Base-by-base conservation (phyloP, 1,139 yeast genomes). In the Scheffersomyces illinoinensis region DNA sequence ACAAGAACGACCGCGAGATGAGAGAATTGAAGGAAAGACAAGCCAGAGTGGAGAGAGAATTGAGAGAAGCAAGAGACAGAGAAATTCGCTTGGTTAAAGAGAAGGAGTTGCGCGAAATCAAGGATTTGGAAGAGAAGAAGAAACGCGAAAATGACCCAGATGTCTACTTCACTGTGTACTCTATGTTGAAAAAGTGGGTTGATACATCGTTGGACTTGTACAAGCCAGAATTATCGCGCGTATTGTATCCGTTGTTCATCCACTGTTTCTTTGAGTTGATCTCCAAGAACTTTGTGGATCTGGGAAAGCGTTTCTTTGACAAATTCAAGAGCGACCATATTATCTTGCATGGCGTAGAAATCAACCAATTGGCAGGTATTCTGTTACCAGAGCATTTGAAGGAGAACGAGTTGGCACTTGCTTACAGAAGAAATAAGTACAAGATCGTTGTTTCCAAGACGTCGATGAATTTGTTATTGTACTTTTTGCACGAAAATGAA, bases 131-230 rank as follows among this genome's bases (percentile, higher is more conserved):
- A 62, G 79, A 75, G 56, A 76, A 72, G 62, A 74, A 73, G 58
- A 77, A 75, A 60, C 69, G 79, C 50, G 84, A 80, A 62, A 75
- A 73, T 61, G 89, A 89, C 61, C 93, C 97, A 0, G 88, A 87
- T 54, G 83, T 86, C 58, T 93, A 90, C 72, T 79, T 83, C 33
- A 84, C 92, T 53, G 97, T 97, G 0, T 96, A 93, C 73, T 79
- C 88, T 21, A 83, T 91, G 72, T 83, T 93, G 62, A 85, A 91
- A 63, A 88, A 88, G 60, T 96, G 98, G 98, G 91, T 91, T 47
- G 97, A 93, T 65, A 85, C 93, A 39, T 93, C 98, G 0, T 81
- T 95, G 68, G 99, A 95, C 71, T 83, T 95, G 75, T 95, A 96
- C 75, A 90, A 90, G 72, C 95, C 97, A 14, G 98, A 95, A 72